Evolutionary conservation across 352 stramenopile species (phyloP), one percentile per base, ranked within the genome.

Genomic region (Discostella stelligera): DNA sequence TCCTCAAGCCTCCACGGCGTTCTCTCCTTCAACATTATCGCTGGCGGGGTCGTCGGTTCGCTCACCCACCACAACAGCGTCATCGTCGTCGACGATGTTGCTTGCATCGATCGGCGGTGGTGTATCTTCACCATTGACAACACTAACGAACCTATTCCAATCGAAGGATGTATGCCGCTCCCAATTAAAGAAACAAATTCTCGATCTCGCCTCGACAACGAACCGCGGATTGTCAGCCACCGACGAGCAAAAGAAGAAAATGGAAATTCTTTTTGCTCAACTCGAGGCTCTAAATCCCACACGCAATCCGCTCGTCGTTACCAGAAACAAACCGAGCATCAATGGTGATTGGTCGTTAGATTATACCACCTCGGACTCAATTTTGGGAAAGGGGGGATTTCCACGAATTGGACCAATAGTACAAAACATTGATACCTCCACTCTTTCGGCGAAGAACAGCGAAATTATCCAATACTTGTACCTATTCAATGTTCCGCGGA

Each of bases 331-430:
- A 10, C 20, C 60, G n/a, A 71, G 53, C 41, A 66, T 86, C 16
- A 87, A 87, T 50, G 77, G 72, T 21, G 52, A 83, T 55, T 87
- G 80, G 80, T 78, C 73, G 16, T 58, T 87, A 39, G 70, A 80
- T 32, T 87, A 80, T 37, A 83, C 80, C 18, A 87, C 80, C 16
- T 85, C 72, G 0, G 69, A 77, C 32, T 69, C 68, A 9, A 83
- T 85, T 27, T 18, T 82, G 20, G 72, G 76, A 2, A 82, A 80
- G 41, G 71, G 80, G 16, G 74, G 73, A 11, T 80, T 84, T 50
- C 66, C 66, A 11, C 44, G 71, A 5, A 25, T 83, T 25, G 77
- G 77, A 46, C 74, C 70, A 13, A 83, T 85, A 8, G 56, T 85
- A 3, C 81, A 88, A 68, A 79, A 66, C 10, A 88, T 88, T 50